A percentile compares a stretch with the other conserved stretches of the same genome.
These are phyloP conservation scores for Bocquillonia castaneifolia DNA, from an alignment of 441 rosid species.

Conservation along the genomic window DNA sequence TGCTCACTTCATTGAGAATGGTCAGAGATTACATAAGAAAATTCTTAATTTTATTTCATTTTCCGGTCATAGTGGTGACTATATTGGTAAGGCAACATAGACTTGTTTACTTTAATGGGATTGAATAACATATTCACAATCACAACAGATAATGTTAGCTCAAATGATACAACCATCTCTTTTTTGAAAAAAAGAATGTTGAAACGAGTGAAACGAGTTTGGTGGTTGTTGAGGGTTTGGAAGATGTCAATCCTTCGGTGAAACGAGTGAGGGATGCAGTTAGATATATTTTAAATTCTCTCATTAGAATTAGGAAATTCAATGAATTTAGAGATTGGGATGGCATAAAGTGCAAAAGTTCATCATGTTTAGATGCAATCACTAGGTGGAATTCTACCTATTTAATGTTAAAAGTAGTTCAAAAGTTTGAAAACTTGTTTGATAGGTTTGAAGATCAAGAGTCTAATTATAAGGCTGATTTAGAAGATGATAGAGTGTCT, in stretches of 20 bases:
- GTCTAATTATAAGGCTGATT: background rate
- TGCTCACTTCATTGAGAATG: no score
- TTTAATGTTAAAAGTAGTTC: background rate
- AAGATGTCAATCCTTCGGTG: background rate
- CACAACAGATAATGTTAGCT: background rate
- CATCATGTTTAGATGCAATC: background rate
- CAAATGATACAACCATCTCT: background rate
- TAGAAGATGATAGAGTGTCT: background rate
- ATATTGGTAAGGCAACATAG: background rate
- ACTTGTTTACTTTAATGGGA: background rate
- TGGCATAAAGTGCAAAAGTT: background rate
- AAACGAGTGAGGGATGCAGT: background rate
- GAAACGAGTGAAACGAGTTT: background rate
- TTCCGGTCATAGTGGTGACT: background rate
- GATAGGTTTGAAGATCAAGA: background rate
- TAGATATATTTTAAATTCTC: background rate
- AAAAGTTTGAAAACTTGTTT: background rate
- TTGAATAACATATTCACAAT: background rate
- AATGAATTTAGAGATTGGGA: background rate
- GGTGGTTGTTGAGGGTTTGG: background rate
- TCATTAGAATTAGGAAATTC: background rate
- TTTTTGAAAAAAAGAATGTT: background rate
- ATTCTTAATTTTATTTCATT: background rate
- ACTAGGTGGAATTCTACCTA: background rate
- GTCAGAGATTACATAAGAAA: background rate